phyloP scores from a whole-genome alignment of 2,329 filamentous ascomycete species.

The Fusarium camptoceras region DNA sequence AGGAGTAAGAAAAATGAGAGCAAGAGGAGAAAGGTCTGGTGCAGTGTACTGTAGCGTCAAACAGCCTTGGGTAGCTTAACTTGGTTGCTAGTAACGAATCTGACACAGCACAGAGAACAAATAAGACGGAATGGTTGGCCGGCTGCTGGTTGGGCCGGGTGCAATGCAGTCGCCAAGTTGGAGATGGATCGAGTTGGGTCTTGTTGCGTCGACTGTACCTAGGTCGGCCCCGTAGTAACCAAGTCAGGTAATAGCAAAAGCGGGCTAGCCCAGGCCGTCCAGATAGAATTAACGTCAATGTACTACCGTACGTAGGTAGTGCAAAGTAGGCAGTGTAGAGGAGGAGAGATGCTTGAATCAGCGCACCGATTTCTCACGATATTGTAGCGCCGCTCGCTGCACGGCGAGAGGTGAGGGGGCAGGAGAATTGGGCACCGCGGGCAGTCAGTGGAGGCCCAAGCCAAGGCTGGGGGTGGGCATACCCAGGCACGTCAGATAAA shows the following conservation, averaged over 20 bases:
- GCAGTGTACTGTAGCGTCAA: constrained; percentile 23
- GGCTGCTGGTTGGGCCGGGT: constrained; percentile 39
- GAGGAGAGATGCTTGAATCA: constrained; percentile 12
- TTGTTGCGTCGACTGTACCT: constrained; percentile 17
- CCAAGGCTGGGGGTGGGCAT: constrained; percentile 41
- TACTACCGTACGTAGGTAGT: neutral
- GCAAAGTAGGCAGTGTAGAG: neutral
- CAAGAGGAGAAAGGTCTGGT: constrained; percentile 26
- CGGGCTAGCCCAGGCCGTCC: constrained; percentile 25
- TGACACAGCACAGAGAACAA: constrained; percentile 22
- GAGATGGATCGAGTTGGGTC: constrained; percentile 40
- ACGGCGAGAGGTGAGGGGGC: constrained; percentile 30
- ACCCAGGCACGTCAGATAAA: neutral
- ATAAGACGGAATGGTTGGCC: constrained; percentile 24
- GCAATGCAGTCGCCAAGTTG: constrained; percentile 44
- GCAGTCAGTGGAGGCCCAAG: constrained; percentile 46
- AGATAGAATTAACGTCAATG: constrained; percentile 8
- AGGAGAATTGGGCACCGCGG: constrained; percentile 39
- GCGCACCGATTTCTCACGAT: constrained; percentile 15
- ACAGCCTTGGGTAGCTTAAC: constrained; percentile 15
- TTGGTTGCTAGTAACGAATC: constrained; percentile 31
- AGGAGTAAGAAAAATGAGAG: constrained; percentile 37
- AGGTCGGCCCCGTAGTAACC: constrained; percentile 11
- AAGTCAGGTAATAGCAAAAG: constrained; percentile 4
- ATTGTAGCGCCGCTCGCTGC: constrained; percentile 8